A percentile compares a stretch with the other conserved stretches of the same genome.
phyloP scores from a whole-genome alignment of 257 asterid genomes.

The Voacanga thouarsii region DNA sequence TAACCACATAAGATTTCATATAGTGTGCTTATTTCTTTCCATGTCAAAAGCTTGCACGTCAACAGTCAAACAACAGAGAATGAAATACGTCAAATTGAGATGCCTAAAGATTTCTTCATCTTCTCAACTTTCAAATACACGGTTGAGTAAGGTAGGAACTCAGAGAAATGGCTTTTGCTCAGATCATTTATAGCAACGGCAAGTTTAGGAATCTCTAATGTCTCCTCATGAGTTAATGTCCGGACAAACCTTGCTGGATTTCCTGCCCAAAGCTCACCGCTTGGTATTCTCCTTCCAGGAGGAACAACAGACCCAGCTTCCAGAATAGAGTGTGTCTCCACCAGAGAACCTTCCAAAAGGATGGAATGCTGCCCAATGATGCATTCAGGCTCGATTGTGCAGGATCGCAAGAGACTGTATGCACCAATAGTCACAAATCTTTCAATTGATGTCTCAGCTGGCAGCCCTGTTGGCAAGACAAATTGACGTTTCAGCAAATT shows the following conservation, averaged over 20 bases:
- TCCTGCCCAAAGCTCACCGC: conserved; percentile 96
- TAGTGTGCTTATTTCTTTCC: not conserved
- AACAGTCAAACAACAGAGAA: not conserved
- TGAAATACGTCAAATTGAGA: conserved; percentile 47
- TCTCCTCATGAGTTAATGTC: conserved; percentile 80
- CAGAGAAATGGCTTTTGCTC: conserved; percentile 62
- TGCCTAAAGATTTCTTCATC: conserved; percentile 73
- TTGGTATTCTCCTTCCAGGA: conserved; percentile 94
- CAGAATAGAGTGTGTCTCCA: conserved; percentile 85
- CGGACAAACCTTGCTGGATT: conserved; percentile 93
- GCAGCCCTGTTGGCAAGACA: conserved; percentile 57
- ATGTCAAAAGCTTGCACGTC: not conserved
- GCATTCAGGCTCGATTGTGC: conserved; percentile 95
- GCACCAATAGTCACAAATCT: conserved; percentile 91
- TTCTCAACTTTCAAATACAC: conserved; percentile 94
- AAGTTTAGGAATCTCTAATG: conserved; percentile 81
- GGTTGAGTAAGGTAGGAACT: conserved; percentile 87
- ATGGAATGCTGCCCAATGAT: conserved; percentile 90
- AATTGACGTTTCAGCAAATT: conserved; percentile 15
- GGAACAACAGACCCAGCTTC: conserved; percentile 96
- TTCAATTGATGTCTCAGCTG: conserved; percentile 81
- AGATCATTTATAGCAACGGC: conserved; percentile 83
- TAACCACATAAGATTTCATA: not conserved
- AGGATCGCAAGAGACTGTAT: conserved; percentile 75
- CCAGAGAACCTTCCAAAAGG: conserved; percentile 92